Percentiles rank a stretch among this genome's conserved stretches.
These are phyloP conservation scores for Venturia effusa DNA, from an alignment of 2,329 filamentous ascomycete species.

Conservation along the genomic window DNA sequence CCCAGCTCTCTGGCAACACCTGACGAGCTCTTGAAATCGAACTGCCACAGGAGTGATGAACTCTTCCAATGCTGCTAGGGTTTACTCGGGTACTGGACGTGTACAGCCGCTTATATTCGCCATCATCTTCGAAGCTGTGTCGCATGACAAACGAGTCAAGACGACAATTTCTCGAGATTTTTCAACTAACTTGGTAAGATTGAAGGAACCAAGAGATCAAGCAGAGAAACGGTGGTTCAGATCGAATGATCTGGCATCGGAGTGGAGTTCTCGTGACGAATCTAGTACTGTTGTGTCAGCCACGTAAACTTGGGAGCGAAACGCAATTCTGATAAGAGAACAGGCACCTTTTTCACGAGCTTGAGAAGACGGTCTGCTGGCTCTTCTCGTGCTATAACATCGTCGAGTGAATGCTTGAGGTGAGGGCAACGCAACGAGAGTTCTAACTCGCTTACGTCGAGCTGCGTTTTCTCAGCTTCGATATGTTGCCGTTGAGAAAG, in stretches of 20 bases:
- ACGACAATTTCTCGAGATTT: background rate
- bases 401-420: background rate
- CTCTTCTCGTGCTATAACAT: too few species aligned
- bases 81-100: too few species aligned
- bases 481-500: background rate
- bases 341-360: background rate
- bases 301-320: background rate
- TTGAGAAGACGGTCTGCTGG: background rate
- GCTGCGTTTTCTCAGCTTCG: background rate
- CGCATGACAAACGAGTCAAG: background rate
- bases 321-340: background rate
- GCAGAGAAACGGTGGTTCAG: background rate
- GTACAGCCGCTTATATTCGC: too few species aligned
- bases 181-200: too few species aligned
- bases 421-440: background rate
- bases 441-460: background rate
- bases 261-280: background rate
- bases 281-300: background rate
- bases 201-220: background rate
- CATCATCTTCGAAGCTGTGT: too few species aligned
- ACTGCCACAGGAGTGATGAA: too few species aligned
- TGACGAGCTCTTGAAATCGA: too few species aligned
- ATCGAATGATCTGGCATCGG: background rate
- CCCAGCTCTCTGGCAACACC: too few species aligned
- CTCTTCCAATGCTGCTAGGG: too few species aligned